phyloP scores from a whole-genome alignment of 352 stramenopile species.

The Globisporangium lucens region DNA sequence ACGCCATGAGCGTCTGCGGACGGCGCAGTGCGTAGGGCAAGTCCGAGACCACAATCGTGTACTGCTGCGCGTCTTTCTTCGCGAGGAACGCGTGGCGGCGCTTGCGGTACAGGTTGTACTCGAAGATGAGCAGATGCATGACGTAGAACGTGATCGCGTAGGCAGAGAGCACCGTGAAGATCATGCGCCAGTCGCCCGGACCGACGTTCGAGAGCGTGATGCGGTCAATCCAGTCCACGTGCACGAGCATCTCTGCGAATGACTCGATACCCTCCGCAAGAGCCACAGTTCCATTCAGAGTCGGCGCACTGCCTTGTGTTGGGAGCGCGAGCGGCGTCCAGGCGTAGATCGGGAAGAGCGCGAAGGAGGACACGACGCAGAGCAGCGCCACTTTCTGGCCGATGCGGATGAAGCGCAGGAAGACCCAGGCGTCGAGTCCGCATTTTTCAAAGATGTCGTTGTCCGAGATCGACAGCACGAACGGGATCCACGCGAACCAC shows the following conservation, averaged over 20 bases:
- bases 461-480: constrained; percentile 56
- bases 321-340: constrained; percentile 39
- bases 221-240: constrained; percentile 56
- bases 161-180: constrained; percentile 50
- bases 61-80: constrained; percentile 58
- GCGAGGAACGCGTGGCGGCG: constrained; percentile 26
- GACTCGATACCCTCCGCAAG: constrained; percentile 22
- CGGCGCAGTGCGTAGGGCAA: constrained; percentile 48
- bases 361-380: constrained; percentile 46
- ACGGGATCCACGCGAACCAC: constrained; percentile 58
- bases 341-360: constrained; percentile 70
- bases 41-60: constrained; percentile 70
- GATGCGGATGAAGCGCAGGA: constrained; percentile 73
- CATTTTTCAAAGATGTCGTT: constrained; percentile 54
- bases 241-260: constrained; percentile 27
- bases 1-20: constrained; percentile 55
- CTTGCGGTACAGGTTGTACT: constrained; percentile 38
- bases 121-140: constrained; percentile 50
- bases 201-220: constrained; percentile 71
- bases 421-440: constrained; percentile 68
- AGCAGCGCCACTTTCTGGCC: constrained; percentile 63
- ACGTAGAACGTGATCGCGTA: constrained; percentile 51
- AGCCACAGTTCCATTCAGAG: constrained; percentile 24
- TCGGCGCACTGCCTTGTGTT: constrained; percentile 17
- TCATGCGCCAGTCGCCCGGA: constrained; percentile 57